phyloP scores from a whole-genome alignment of 441 rosid species.

The Codiaeum variegatum region DNA sequence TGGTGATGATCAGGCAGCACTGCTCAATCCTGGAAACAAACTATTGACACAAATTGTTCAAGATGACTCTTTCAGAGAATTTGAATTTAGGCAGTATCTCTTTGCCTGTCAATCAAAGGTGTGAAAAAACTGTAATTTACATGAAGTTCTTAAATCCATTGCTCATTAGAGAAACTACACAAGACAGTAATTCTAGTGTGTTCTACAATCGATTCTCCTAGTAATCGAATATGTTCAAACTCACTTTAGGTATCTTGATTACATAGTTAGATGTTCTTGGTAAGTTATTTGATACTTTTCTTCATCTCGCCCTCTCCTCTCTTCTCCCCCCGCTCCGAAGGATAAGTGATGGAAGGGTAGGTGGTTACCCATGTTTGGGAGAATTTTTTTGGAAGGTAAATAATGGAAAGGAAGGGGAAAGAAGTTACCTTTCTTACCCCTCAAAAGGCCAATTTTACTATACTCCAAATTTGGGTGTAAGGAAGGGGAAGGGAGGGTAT shows the following conservation, averaged over 20 bases:
- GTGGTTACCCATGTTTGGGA: too few relatives aligned
- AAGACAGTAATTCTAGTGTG: not conserved
- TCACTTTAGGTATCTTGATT: conserved; percentile 1
- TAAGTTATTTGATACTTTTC: not conserved
- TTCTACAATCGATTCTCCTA: not conserved
- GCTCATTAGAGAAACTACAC: not conserved
- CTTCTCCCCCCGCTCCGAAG: too few relatives aligned
- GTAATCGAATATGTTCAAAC: conserved; percentile 7
- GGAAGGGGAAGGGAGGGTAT: too few relatives aligned
- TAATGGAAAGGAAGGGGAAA: too few relatives aligned
- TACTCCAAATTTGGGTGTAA: too few relatives aligned
- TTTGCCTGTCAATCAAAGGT: conserved; percentile 97
- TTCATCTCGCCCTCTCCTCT: not conserved
- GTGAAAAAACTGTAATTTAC: conserved; percentile 25
- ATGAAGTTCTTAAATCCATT: conserved; percentile 12
- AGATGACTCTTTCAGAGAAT: conserved; percentile 94
- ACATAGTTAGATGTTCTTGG: not conserved
- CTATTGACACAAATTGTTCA: conserved; percentile 77
- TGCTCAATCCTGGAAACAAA: conserved; percentile 75
- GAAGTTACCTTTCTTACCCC: too few relatives aligned
- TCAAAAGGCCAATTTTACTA: too few relatives aligned
- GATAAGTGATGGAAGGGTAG: too few relatives aligned
- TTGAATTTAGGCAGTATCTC: conserved; percentile 92
- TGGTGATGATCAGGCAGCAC: conserved; percentile 90
- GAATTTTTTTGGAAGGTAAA: too few relatives aligned